These are phyloP conservation scores for Darksidea phi DNA, from an alignment of 495 filamentous ascomycete genomes.

Conservation along the genomic window DNA sequence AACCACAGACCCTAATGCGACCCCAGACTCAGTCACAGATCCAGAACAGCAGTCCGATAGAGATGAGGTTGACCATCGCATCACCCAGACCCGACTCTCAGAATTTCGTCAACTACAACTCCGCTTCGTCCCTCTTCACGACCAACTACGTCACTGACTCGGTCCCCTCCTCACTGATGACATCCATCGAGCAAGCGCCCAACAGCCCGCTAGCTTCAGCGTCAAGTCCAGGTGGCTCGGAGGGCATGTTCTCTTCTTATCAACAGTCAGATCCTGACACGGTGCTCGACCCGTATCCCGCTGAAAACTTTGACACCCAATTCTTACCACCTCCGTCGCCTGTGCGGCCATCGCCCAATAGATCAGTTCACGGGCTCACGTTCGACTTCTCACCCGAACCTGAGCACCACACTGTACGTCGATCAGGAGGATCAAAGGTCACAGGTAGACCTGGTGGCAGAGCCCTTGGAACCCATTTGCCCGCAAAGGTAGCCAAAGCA, in stretches of 20 bases:
- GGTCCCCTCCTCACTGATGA: background rate
- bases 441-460: slow-evolving; percentile 30
- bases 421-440: background rate
- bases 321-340: slow-evolving; percentile 10
- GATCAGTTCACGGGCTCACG: slow-evolving; percentile 3
- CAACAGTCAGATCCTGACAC: slow-evolving; percentile 14
- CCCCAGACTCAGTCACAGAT: background rate
- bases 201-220: slow-evolving; percentile 12
- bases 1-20: background rate
- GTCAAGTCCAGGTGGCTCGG: slow-evolving; percentile 17
- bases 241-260: slow-evolving; percentile 21
- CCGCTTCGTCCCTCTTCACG: background rate
- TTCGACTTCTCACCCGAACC: slow-evolving; percentile 13
- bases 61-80: slow-evolving; percentile 1
- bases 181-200: slow-evolving; percentile 12
- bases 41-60: slow-evolving; percentile 7
- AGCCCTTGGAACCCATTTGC: slow-evolving; percentile 33
- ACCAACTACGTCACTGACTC: slow-evolving; percentile 7
- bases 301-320: slow-evolving; percentile 4
- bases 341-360: slow-evolving; percentile 1
- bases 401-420: background rate
- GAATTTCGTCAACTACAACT: slow-evolving; percentile 18
- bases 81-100: slow-evolving; percentile 21
- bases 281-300: slow-evolving; percentile 4
- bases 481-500: slow-evolving; percentile 31